Evolutionary conservation across 345 rosid genomes (phyloP).

Genomic region (Viola odorata): DNA sequence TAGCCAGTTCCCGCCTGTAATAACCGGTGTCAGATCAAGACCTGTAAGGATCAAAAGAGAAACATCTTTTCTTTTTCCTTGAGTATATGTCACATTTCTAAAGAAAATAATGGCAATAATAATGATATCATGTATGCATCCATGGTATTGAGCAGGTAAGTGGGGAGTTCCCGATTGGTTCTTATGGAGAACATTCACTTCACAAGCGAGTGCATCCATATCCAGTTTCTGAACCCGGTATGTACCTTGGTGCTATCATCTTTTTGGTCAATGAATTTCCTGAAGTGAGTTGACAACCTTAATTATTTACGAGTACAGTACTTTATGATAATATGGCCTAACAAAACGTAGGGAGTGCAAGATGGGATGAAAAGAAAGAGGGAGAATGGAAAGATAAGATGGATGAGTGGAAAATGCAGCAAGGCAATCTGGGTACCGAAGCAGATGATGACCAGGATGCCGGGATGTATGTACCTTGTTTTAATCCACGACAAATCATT

Average conservation of each 20-base stretch:
- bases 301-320: not conserved
- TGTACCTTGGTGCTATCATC: not conserved
- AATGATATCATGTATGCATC: not conserved
- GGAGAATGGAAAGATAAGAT: constrained; percentile 84
- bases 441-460: constrained; percentile 74
- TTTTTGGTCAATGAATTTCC: not conserved
- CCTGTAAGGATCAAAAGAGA: constrained; percentile 37
- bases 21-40: constrained; percentile 61
- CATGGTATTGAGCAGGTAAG: constrained; percentile 47
- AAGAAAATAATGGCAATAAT: too few relatives aligned
- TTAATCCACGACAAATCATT: too few relatives aligned
- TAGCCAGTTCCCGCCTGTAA: constrained; percentile 59
- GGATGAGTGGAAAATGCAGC: constrained; percentile 93
- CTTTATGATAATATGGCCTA: not conserved
- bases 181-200: constrained; percentile 62
- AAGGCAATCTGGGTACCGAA: constrained; percentile 77
- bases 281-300: not conserved
- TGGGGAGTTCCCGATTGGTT: constrained; percentile 80
- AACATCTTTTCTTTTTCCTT: not conserved
- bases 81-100: not conserved
- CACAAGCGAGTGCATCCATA: constrained; percentile 93
- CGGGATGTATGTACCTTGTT: constrained; percentile 41
- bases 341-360: constrained; percentile 52
- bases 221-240: constrained; percentile 79
- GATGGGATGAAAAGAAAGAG: constrained; percentile 84